phyloP scores from a whole-genome alignment of 2,329 filamentous ascomycete genomes.

The Aspergillus persii region DNA sequence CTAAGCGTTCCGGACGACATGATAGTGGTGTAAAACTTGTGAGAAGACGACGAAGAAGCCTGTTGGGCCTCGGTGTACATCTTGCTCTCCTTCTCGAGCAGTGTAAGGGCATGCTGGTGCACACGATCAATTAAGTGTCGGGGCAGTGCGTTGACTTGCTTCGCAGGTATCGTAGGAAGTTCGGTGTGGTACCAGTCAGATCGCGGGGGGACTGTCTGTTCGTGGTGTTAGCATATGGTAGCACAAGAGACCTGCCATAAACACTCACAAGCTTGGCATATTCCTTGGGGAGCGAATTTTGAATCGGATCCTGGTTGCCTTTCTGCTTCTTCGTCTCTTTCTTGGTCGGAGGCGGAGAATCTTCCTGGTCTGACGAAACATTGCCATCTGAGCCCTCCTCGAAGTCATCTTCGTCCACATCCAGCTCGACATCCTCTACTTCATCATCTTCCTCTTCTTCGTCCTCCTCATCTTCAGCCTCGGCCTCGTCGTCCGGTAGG shows the following conservation, averaged over 20 bases:
- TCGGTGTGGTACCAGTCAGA: constrained; percentile 66
- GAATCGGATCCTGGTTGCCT: constrained; percentile 17
- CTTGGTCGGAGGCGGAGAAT: constrained; percentile 20
- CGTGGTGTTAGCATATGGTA: constrained; percentile 8
- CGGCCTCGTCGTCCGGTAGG: constrained; percentile 30
- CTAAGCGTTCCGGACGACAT: constrained; percentile 95
- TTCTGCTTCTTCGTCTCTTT: constrained; percentile 24
- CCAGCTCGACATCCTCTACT: constrained; percentile 24
- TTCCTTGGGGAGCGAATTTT: constrained; percentile 33
- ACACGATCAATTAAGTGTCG: constrained; percentile 56
- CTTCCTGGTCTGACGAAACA: constrained; percentile 34
- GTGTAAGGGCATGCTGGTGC: constrained; percentile 65
- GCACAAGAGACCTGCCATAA: not conserved
- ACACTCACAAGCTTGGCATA: constrained; percentile 35
- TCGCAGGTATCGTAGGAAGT: constrained; percentile 54
- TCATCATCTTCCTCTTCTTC: constrained; percentile 37
- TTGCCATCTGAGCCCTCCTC: constrained; percentile 28
- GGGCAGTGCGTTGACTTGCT: constrained; percentile 47
- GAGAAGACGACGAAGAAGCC: constrained; percentile 76
- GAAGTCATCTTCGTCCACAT: constrained; percentile 33
- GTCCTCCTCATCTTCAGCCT: constrained; percentile 39
- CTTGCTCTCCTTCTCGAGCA: constrained; percentile 75
- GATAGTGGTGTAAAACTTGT: constrained; percentile 95
- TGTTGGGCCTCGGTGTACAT: constrained; percentile 70
- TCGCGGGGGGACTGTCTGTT: constrained; percentile 58